phyloP scores from a whole-genome alignment of 1,139 yeast genomes.

The Petasospora fabianii region DNA sequence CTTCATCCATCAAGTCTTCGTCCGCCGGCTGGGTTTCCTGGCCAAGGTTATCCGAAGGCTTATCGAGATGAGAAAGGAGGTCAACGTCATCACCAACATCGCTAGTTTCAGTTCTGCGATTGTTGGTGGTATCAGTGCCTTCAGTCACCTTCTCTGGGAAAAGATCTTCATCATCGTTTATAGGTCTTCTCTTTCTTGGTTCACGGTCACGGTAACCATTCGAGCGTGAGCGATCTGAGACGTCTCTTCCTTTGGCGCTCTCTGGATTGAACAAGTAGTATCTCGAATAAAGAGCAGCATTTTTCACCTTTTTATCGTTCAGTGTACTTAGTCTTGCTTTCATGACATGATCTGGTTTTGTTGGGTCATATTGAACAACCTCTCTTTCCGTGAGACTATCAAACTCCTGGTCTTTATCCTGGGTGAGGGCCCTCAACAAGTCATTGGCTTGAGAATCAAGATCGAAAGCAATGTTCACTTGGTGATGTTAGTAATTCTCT shows the following conservation, averaged over 20 bases:
- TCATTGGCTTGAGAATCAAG: slow-evolving; percentile 17
- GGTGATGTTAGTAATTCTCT: background rate
- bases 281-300: slow-evolving; percentile 25
- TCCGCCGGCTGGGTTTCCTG: too few relatives aligned
- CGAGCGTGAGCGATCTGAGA: background rate
- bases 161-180: slow-evolving; percentile 19
- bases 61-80: too few relatives aligned
- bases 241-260: slow-evolving; percentile 10
- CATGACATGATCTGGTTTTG: slow-evolving; percentile 16
- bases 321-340: slow-evolving; percentile 19
- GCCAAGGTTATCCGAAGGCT: too few relatives aligned
- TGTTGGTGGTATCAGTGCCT: background rate
- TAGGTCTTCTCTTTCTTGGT: slow-evolving; percentile 13
- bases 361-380: slow-evolving; percentile 9
- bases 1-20: too few relatives aligned
- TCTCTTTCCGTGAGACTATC: slow-evolving; percentile 14
- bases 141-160: slow-evolving; percentile 18
- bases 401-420: slow-evolving; percentile 7
- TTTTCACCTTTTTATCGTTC: slow-evolving; percentile 25
- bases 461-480: slow-evolving; percentile 26
- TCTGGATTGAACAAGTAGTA: slow-evolving; percentile 27
- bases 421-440: slow-evolving; percentile 15
- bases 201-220: slow-evolving; percentile 22
- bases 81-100: slow-evolving; percentile 1
- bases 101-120: background rate